phyloP scores from a whole-genome alignment of 2,329 filamentous ascomycete species.

The Teratosphaeria nubilosa region DNA sequence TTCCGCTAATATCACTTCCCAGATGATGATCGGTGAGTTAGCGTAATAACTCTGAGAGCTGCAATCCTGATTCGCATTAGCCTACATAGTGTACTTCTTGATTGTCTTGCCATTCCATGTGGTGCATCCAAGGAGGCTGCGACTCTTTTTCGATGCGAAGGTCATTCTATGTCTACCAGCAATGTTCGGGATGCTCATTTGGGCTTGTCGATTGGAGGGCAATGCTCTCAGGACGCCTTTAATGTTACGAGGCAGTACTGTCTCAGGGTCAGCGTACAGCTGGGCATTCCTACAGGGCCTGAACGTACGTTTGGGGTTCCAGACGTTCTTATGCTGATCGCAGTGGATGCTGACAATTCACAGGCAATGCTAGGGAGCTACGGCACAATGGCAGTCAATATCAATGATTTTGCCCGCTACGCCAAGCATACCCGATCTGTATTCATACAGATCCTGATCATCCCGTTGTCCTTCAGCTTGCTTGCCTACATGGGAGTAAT shows the following conservation, averaged over 20 bases:
- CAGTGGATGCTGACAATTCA: background rate
- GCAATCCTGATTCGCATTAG: background rate
- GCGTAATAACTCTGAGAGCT: background rate
- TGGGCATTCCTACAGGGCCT: conserved; percentile 24
- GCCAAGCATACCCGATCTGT: conserved; percentile 7
- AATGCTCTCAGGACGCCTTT: conserved; percentile 14
- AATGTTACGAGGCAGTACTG: conserved; percentile 13
- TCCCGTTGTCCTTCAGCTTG: conserved; percentile 16
- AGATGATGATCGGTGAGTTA: conserved; percentile 8
- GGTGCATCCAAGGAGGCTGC: conserved; percentile 4
- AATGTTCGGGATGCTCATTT: conserved; percentile 13
- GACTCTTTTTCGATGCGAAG: conserved; percentile 16
- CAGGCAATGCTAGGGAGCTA: conserved; percentile 16
- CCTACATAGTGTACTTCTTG: background rate
- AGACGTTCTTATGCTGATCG: background rate
- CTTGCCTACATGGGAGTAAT: conserved; percentile 22
- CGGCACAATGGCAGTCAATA: conserved; percentile 17
- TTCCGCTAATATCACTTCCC: conserved; percentile 14
- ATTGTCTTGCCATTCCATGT: background rate
- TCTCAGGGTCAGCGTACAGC: conserved; percentile 14
- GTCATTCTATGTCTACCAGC: conserved; percentile 11
- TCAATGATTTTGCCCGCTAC: conserved; percentile 15
- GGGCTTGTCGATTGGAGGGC: conserved; percentile 8
- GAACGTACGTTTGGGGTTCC: conserved; percentile 8
- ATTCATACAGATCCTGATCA: conserved; percentile 15